Evolutionary conservation across 805 yeast species (phyloP), one percentile per base, ranked within the genome.

Genomic region (Candida anglica): DNA sequence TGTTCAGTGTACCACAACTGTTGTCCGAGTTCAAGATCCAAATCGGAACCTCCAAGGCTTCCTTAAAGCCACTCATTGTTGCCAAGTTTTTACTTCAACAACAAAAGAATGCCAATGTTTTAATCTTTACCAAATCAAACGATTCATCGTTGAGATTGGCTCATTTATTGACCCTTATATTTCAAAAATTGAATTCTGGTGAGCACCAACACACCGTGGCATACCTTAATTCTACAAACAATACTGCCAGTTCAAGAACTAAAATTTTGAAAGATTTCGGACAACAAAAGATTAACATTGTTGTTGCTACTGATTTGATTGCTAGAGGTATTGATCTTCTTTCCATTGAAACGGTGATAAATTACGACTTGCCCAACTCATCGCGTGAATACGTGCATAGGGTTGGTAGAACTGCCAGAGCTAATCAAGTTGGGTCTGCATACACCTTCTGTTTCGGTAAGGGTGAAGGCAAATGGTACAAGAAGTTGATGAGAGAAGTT

Each of bases 391-490:
- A 93, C 46, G 87, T 93, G 18, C 99, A 93, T 60, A 75, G 99
- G 50, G 87, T 88, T 25, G 99, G 99, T 26, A 80, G 99, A 66
- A 89, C 98, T 0, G 97, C 98, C 2, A 78, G 99, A 62, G 99
- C 98, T 2, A 81, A 83, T 33, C 75, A 79, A 22, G 33, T 44
- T 0, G 99, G 99, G 53, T 62, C 65, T 23, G 95, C 96, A 0
- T 74, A 79, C 53, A 83, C 78, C 30, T 55, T 91, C 17, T 67
- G 80, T n/a, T 69, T 78, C 38, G 94, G 95, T 19, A 77, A 75
- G 35, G 89, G 88, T 34, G 98, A 93, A 47, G 69, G 65, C 32
- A 78, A 71, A 44, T 83, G 86, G 82, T 70, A 71, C 39, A 65
- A 66, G 32, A 70, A 58, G 35, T 47, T 72, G 19, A 69, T 69